Evolutionary conservation across 805 yeast genomes (phyloP).

Genomic region (Metschnikowia matae): DNA sequence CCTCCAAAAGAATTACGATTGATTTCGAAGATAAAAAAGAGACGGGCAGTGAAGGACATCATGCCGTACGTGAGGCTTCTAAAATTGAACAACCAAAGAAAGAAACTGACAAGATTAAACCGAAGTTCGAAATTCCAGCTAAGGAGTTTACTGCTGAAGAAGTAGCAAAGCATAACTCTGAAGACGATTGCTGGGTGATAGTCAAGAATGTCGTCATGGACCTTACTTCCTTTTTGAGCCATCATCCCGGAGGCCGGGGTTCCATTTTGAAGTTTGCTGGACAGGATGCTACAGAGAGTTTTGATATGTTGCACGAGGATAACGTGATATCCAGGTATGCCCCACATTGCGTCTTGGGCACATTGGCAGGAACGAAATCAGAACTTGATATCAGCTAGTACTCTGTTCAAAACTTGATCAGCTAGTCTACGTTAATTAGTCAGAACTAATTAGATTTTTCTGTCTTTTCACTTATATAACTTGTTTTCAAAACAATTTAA

Average conservation of each 20-base stretch:
- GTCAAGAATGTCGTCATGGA: constrained; percentile 51
- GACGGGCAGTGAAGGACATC: background rate
- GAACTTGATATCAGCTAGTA: constrained; percentile 29
- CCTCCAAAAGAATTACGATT: constrained; percentile 29
- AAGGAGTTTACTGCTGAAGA: constrained; percentile 46
- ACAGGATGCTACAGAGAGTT: constrained; percentile 46
- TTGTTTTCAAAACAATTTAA: constrained; percentile 17
- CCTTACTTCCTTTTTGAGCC: constrained; percentile 39
- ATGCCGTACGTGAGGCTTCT: background rate
- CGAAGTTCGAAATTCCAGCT: constrained; percentile 40
- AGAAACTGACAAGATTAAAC: constrained; percentile 1
- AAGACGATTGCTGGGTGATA: constrained; percentile 50
- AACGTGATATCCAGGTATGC: constrained; percentile 49
- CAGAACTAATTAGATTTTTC: constrained; percentile 9
- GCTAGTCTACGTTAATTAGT: background rate
- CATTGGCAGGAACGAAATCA: constrained; percentile 45
- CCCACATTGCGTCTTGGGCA: constrained; percentile 45
- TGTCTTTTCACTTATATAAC: constrained; percentile 10
- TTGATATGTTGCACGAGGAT: constrained; percentile 56
- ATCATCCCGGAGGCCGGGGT: constrained; percentile 61
- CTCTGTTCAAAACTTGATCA: background rate
- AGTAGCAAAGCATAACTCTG: constrained; percentile 43
- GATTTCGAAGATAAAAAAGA: constrained; percentile 24
- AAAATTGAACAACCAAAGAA: background rate
- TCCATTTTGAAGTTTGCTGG: constrained; percentile 48